Conservation (phyloP, 1,284 basidiomycete genomes). For the Papiliotrema terrestris region DNA sequence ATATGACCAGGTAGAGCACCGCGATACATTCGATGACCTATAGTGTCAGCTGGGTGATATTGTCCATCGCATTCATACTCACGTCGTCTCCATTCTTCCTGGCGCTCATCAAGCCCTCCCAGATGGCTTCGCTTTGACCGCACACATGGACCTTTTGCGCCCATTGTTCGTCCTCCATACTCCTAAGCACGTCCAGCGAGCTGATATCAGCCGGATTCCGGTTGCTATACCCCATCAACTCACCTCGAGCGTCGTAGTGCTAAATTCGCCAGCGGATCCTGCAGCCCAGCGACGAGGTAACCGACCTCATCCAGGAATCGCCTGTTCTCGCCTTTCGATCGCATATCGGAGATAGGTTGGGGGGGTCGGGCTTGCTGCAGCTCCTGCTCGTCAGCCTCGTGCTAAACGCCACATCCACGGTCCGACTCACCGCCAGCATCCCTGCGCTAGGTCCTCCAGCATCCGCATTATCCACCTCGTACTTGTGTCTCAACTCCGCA, state of each 20-base stretch:
- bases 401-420: not conserved
- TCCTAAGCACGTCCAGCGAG: constrained; percentile 36
- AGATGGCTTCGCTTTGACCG: constrained; percentile 39
- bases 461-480: constrained; percentile 35
- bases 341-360: constrained; percentile 41
- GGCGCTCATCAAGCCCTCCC: constrained; percentile 18
- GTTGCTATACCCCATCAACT: too few species aligned
- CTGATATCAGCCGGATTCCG: constrained; percentile 13
- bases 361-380: constrained; percentile 31
- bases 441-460: not conserved
- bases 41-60: not conserved
- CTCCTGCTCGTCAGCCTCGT: constrained; percentile 8
- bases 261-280: too few species aligned
- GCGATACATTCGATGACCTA: constrained; percentile 7
- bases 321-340: constrained; percentile 45
- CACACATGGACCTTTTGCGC: constrained; percentile 35
- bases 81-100: constrained; percentile 25
- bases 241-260: constrained; percentile 18
- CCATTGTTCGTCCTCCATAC: constrained; percentile 38
- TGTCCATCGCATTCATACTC: constrained; percentile 3
- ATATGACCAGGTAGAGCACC: constrained; percentile 26
- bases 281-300: constrained; percentile 38
- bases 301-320: constrained; percentile 44
- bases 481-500: constrained; percentile 38
- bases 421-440: not conserved